phyloP scores from a whole-genome alignment of 2,329 filamentous ascomycete species.

The Xylaria sp. region DNA sequence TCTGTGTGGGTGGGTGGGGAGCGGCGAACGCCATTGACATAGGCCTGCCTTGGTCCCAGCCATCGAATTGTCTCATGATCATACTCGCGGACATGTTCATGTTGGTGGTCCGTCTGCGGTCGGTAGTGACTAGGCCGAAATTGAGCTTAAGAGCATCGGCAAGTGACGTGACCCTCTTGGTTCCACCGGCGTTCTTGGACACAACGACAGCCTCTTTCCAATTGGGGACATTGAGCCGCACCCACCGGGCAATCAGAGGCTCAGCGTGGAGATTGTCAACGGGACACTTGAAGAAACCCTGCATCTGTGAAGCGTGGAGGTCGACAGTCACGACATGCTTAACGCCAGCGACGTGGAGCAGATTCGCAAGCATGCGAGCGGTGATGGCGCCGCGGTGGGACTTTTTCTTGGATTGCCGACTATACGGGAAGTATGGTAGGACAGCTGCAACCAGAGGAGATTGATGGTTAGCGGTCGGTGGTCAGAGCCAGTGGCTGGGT shows the following conservation, averaged over 20 bases:
- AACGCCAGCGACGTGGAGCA: constrained; percentile 90
- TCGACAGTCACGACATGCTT: constrained; percentile 98
- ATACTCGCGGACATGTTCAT: constrained; percentile 82
- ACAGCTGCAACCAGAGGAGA: constrained; percentile 63
- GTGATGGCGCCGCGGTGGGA: constrained; percentile 95
- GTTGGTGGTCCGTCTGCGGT: constrained; percentile 67
- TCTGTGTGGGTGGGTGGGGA: constrained; percentile 31
- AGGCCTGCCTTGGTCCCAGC: constrained; percentile 42
- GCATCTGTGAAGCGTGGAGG: constrained; percentile 97
- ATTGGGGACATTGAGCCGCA: constrained; percentile 81
- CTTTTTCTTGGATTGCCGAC: constrained; percentile 98
- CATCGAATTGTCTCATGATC: constrained; percentile 73
- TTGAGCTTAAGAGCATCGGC: constrained; percentile 96
- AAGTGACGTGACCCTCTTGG: constrained; percentile 93
- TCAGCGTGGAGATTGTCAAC: constrained; percentile 98
- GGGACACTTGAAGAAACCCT: constrained; percentile 97
- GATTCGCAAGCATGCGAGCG: constrained; percentile 94
- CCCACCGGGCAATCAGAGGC: constrained; percentile 94
- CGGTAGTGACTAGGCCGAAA: constrained; percentile 94
- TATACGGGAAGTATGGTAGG: constrained; percentile 97
- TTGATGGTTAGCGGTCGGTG: constrained; percentile 16
- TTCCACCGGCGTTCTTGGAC: constrained; percentile 97
- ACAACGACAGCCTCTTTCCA: constrained; percentile 96
- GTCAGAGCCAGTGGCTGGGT: neutral
- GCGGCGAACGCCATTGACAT: constrained; percentile 38